phyloP scores from a whole-genome alignment of 139 green algal genomes.

The Chlorella sp. region DNA sequence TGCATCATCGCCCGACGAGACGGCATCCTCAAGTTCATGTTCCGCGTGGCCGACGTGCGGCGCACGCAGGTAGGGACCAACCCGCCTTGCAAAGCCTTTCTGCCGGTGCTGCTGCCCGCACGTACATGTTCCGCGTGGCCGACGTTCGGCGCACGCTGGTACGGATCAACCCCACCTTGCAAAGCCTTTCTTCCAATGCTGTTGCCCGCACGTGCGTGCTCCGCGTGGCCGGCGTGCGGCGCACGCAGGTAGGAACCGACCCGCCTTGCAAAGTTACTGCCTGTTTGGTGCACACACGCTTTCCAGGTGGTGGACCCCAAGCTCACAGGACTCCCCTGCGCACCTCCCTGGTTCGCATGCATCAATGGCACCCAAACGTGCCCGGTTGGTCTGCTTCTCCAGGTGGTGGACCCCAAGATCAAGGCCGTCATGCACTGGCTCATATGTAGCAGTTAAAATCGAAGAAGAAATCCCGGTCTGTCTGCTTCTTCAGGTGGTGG shows the following conservation, averaged over 20 bases:
- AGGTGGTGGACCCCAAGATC: slow-evolving; percentile 55
- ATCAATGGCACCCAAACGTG: no score
- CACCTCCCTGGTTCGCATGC: no score
- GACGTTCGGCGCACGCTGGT: slow-evolving; percentile 74
- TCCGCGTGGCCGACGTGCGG: slow-evolving; percentile 86
- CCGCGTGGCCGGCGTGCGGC: slow-evolving; percentile 82
- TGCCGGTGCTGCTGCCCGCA: no score
- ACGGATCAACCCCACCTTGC: slow-evolving; percentile 6
- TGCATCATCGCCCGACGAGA: slow-evolving; percentile 79
- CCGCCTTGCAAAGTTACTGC: neutral
- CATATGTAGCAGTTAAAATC: no score
- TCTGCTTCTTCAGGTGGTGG: slow-evolving; percentile 47
- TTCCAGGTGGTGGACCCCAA: no score
- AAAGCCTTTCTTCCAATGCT: neutral
- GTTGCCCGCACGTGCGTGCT: slow-evolving; percentile 96
- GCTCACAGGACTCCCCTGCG: no score
- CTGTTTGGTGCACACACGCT: no score
- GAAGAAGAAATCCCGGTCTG: no score
- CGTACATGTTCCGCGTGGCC: slow-evolving; percentile 91
- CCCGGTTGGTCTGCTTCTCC: no score
- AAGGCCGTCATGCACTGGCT: slow-evolving; percentile 75
- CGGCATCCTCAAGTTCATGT: slow-evolving; percentile 94
- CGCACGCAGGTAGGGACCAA: slow-evolving; percentile 43
- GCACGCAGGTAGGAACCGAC: slow-evolving; percentile 28
- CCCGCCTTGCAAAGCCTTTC: neutral